These are phyloP conservation scores for Auriculariales sp. DNA, from an alignment of 768 basidiomycete species.

Conservation along the genomic window DNA sequence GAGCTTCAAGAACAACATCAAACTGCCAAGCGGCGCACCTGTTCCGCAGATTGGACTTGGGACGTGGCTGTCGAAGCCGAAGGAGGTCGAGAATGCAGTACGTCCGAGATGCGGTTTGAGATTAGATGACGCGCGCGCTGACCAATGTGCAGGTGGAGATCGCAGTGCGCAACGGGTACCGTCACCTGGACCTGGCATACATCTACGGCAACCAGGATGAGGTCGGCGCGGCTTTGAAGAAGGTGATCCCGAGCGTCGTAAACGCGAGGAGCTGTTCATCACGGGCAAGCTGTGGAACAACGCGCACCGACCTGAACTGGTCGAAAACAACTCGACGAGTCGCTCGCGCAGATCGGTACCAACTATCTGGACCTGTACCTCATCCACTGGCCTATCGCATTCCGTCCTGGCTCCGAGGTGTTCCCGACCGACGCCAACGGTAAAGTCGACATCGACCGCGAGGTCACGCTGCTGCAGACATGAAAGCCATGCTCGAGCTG, in stretches of 20 bases:
- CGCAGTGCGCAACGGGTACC: conserved; percentile 62
- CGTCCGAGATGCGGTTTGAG: conserved; percentile 6
- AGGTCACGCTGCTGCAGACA: conserved; percentile 56
- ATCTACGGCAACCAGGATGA: conserved; percentile 71
- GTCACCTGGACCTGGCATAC: conserved; percentile 76
- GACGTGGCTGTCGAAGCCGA: conserved; percentile 63
- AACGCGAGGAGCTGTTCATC: conserved; percentile 68
- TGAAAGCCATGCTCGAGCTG: conserved; percentile 71
- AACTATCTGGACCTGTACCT: conserved; percentile 76
- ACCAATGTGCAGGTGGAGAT: conserved; percentile 41
- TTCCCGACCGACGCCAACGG: conserved; percentile 34
- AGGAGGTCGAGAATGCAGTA: conserved; percentile 64
- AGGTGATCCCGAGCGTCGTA: conserved; percentile 63
- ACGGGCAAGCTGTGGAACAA: conserved; percentile 78
- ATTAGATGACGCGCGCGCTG: background rate
- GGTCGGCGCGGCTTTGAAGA: conserved; percentile 53
- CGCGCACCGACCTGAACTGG: conserved; percentile 46
- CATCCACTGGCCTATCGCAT: conserved; percentile 69
- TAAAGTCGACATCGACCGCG: conserved; percentile 39
- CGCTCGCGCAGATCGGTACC: conserved; percentile 53
- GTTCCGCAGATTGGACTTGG: conserved; percentile 74
- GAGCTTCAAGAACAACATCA: conserved; percentile 25
- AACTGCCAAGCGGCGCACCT: conserved; percentile 31
- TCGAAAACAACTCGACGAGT: conserved; percentile 65
- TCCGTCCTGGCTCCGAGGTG: conserved; percentile 40